Evolutionary conservation across 768 basidiomycete genomes (phyloP).

Genomic region (Leucosporidium scottii): DNA sequence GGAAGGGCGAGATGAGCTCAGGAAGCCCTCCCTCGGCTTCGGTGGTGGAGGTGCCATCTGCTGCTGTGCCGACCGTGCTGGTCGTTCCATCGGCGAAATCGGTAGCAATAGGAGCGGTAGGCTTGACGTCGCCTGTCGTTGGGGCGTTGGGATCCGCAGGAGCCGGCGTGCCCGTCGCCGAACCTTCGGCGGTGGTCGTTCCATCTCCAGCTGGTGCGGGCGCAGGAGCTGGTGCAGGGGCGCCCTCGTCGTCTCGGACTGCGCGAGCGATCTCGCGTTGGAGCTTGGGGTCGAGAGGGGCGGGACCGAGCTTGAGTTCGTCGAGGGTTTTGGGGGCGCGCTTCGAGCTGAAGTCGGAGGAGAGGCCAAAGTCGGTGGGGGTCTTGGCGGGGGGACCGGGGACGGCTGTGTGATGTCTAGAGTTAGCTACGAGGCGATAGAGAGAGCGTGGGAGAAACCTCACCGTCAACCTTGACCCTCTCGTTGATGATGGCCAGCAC

Average conservation of each 20-base stretch:
- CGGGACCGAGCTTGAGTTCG: slow-evolving; percentile 70
- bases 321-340: neutral
- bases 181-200: neutral
- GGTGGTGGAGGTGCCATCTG: neutral
- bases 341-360: slow-evolving; percentile 25
- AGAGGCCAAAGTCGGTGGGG: slow-evolving; percentile 51
- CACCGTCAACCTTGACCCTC: slow-evolving; percentile 83
- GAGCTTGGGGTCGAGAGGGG: slow-evolving; percentile 71
- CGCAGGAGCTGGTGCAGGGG: slow-evolving; percentile 44
- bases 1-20: slow-evolving; percentile 51
- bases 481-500: slow-evolving; percentile 93
- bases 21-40: neutral
- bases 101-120: no score
- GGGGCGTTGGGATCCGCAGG: slow-evolving; percentile 11
- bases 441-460: slow-evolving; percentile 31
- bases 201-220: neutral
- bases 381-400: slow-evolving; percentile 63
- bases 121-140: neutral
- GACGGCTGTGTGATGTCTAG: slow-evolving; percentile 47
- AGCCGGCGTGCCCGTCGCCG: neutral
- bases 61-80: neutral
- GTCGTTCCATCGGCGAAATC: slow-evolving; percentile 1
- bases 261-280: slow-evolving; percentile 70
- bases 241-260: slow-evolving; percentile 60
- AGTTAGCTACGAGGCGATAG: slow-evolving; percentile 6